These are phyloP conservation scores for Didymella keratinophila DNA, from an alignment of 2,329 filamentous ascomycete species.

Conservation along the genomic window DNA sequence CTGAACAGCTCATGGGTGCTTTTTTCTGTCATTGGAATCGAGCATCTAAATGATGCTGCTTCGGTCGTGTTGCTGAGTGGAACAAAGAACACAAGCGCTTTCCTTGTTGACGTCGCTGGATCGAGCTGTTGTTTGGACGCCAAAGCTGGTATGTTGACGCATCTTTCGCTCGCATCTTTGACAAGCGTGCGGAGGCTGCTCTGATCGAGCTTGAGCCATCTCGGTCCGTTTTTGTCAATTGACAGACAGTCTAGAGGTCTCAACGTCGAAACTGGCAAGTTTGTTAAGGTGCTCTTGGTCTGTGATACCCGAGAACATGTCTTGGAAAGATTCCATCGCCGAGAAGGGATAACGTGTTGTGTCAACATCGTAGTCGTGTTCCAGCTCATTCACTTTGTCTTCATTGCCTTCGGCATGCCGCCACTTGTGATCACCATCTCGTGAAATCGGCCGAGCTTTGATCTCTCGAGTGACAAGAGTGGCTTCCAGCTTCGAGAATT, in stretches of 20 bases:
- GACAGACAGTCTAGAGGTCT: background rate
- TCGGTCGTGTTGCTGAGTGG: background rate
- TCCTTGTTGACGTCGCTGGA: background rate
- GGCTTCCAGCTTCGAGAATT: conserved; percentile 2
- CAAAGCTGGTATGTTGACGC: background rate
- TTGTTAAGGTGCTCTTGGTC: background rate
- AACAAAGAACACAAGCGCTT: background rate
- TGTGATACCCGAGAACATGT: background rate
- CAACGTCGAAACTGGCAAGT: background rate
- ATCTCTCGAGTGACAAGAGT: conserved; percentile 2
- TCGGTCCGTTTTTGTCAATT: background rate
- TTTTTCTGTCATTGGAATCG: background rate
- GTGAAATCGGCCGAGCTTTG: background rate
- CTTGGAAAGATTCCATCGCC: background rate
- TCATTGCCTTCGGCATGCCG: background rate
- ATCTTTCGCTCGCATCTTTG: background rate
- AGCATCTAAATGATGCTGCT: background rate
- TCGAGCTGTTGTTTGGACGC: no score
- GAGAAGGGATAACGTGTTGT: background rate
- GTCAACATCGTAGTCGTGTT: background rate
- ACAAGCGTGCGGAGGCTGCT: background rate
- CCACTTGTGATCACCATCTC: background rate
- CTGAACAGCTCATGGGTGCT: background rate
- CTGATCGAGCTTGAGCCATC: background rate
- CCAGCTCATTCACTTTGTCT: background rate